Evolutionary conservation across 1,284 basidiomycete genomes (phyloP), one percentile per base, ranked within the genome.

Genomic region (Leccinum solheimii): DNA sequence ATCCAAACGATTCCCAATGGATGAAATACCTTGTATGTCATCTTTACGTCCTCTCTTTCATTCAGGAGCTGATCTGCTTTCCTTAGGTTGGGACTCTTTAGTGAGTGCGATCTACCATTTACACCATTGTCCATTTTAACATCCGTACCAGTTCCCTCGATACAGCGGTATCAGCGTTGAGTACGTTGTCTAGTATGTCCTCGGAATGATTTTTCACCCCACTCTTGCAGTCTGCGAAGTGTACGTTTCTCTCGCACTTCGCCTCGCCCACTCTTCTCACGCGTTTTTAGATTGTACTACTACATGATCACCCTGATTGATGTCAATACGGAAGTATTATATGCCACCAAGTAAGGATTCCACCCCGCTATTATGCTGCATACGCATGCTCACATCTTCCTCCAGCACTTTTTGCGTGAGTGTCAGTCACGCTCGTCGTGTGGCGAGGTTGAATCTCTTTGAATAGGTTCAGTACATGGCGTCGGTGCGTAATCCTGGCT

Each of bases 401-500:
- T 32, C 6, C 23, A 80, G 78, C 43, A 72, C 77, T 11, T 78
- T 80, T 56, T 70, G 78, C 55, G 78, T 80, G 62, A 72, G 78
- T 66, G 4, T 45, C 7, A 7, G 10, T 6, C 8, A 36, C 57
- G 56, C 51, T 55, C 16, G 43, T 49, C 23, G 26, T 19, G 5
- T 1, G 9, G 10, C 10, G 10, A 48, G 13, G 38, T 56, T 62
- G 38, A n/a, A 59, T 65, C 53, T 19, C 54, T 1, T 40, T 26
- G 7, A 56, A 49, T 58, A 80, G 78, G 60, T 73, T 36, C 77
- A 78, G 48, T 71, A 70, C 50, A 62, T 72, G 40, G 53, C 79
- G 7, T 75, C 75, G 19, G 78, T 79, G 49, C 23, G 74, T 70
- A 5, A 51, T 32, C 34, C 6, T 6, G 0, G 1, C 26, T 30